phyloP scores from a whole-genome alignment of 2,329 filamentous ascomycete genomes.

The Fusarium sp. region DNA sequence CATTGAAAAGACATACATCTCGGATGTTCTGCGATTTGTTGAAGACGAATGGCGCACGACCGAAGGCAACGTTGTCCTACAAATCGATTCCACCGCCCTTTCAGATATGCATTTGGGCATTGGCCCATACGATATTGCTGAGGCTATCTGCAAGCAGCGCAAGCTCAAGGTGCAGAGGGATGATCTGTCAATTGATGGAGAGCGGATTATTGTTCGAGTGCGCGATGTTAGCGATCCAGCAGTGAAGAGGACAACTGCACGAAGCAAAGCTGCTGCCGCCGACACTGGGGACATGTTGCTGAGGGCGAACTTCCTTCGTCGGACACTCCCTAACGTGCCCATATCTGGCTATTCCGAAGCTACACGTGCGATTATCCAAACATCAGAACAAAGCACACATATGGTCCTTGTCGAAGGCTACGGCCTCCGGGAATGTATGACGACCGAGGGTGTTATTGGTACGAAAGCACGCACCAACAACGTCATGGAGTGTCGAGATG shows the following conservation, averaged over 20 bases:
- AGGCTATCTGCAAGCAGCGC: slow-evolving; percentile 82
- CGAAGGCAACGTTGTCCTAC: slow-evolving; percentile 81
- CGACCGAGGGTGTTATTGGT: slow-evolving; percentile 89
- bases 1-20: slow-evolving; percentile 93
- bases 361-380: slow-evolving; percentile 88
- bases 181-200: slow-evolving; percentile 72
- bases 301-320: slow-evolving; percentile 87
- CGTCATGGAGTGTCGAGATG: slow-evolving; percentile 87
- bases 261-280: slow-evolving; percentile 60
- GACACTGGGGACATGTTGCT: slow-evolving; percentile 70
- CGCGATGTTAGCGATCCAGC: slow-evolving; percentile 66
- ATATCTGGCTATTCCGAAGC: slow-evolving; percentile 92
- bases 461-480: slow-evolving; percentile 82
- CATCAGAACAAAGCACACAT: slow-evolving; percentile 75
- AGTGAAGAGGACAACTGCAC: slow-evolving; percentile 60
- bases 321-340: slow-evolving; percentile 82
- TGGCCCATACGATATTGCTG: slow-evolving; percentile 77
- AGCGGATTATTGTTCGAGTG: slow-evolving; percentile 81
- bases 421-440: slow-evolving; percentile 90
- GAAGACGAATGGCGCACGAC: slow-evolving; percentile 90
- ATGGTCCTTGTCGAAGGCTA: slow-evolving; percentile 94
- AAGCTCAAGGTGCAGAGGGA: slow-evolving; percentile 81
- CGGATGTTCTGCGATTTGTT: slow-evolving; percentile 83
- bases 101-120: slow-evolving; percentile 86
- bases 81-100: slow-evolving; percentile 84